Conservation (phyloP, 345 rosid genomes). For the Pistacia atlantica region DNA sequence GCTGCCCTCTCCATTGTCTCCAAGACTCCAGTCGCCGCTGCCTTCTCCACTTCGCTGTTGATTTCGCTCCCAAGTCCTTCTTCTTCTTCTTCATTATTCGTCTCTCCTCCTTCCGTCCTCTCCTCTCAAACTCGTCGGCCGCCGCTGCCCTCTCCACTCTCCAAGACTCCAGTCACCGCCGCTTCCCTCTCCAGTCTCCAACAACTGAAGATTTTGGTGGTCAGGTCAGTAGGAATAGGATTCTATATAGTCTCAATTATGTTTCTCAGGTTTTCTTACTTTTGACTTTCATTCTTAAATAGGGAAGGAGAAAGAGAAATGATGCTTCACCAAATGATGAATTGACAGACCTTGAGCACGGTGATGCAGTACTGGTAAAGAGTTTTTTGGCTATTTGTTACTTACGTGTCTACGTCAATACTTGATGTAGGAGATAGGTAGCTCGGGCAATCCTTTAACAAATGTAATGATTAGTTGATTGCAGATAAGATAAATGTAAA, state of each 20-base stretch:
- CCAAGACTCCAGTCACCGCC: no score
- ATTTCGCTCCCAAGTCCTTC: no score
- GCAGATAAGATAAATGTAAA: background rate
- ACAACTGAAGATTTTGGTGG: no score
- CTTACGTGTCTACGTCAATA: background rate
- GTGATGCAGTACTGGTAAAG: slow-evolving; percentile 26
- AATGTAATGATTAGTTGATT: background rate
- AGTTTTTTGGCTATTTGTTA: background rate
- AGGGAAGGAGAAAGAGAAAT: slow-evolving; percentile 39
- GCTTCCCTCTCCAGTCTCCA: no score
- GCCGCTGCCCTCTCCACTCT: no score
- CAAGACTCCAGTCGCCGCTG: no score
- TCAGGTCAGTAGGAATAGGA: background rate
- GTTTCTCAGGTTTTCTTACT: background rate
- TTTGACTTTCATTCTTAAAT: background rate
- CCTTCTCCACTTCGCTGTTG: no score
- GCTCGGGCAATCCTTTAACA: background rate
- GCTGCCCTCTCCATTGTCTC: no score
- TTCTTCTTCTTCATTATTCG: no score
- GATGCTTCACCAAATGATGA: slow-evolving; percentile 20
- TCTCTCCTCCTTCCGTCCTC: no score
- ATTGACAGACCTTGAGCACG: slow-evolving; percentile 29
- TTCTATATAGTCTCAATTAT: background rate
- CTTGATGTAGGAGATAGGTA: background rate
- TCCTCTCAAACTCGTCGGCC: no score